Percentiles rank a stretch among this genome's conserved stretches.
These are phyloP conservation scores for Colletotrichum chrysophilum DNA, from an alignment of 2,329 filamentous ascomycete genomes.

Conservation along the genomic window DNA sequence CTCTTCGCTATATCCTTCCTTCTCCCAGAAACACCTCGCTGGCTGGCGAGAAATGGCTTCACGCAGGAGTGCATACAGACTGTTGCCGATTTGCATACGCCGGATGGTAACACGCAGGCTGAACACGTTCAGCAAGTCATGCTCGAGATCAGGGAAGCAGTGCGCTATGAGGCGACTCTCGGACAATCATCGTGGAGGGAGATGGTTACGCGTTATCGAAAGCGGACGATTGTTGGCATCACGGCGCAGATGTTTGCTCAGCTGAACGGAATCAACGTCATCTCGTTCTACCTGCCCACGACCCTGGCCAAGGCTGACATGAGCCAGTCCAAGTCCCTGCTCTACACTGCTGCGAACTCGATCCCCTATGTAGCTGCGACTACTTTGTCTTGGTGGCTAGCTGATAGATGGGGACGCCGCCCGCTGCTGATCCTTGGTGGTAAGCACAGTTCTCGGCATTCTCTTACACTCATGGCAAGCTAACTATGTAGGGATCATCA, in stretches of 20 bases:
- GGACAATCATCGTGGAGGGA: neutral
- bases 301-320: neutral
- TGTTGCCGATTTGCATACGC: neutral
- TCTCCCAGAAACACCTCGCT: neutral
- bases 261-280: neutral
- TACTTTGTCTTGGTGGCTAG: rapidly evolving
- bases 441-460: neutral
- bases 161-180: neutral
- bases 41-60: neutral
- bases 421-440: neutral
- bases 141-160: neutral
- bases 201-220: neutral
- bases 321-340: neutral
- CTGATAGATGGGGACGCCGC: neutral
- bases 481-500: neutral
- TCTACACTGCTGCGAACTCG: neutral
- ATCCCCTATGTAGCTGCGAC: neutral
- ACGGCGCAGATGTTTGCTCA: neutral
- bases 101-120: neutral
- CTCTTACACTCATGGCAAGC: neutral
- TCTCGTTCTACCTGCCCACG: neutral
- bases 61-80: neutral
- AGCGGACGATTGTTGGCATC: neutral
- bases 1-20: neutral
- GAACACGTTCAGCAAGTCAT: neutral